These are phyloP conservation scores for Cetradonia linearis DNA, from an alignment of 495 filamentous ascomycete genomes.

Conservation along the genomic window DNA sequence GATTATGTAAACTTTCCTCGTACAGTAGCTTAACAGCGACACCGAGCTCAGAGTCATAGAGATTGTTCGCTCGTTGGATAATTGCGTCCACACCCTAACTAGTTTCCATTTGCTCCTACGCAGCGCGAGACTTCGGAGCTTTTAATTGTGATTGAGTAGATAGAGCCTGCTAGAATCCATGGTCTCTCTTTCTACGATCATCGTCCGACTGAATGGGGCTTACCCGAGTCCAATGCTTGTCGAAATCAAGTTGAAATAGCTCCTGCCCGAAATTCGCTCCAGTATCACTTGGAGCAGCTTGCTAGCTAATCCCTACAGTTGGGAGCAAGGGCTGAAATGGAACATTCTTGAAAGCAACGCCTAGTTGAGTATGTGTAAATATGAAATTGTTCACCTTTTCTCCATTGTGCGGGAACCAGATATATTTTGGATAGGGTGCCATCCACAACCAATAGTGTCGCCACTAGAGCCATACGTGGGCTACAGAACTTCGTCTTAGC, in stretches of 20 bases:
- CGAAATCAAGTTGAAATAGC: neutral
- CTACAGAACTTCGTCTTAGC: neutral
- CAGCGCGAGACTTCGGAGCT: neutral
- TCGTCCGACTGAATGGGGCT: too few relatives aligned
- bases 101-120: slow-evolving; percentile 26
- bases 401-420: slow-evolving; percentile 2
- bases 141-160: too few relatives aligned
- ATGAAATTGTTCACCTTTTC: neutral
- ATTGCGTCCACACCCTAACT: slow-evolving; percentile 33
- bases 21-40: slow-evolving; percentile 33
- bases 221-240: neutral
- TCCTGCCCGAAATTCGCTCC: neutral
- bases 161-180: neutral
- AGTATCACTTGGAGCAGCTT: neutral
- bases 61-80: slow-evolving; percentile 29
- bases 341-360: neutral
- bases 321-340: neutral
- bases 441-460: neutral
- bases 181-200: neutral
- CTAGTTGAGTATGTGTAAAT: neutral
- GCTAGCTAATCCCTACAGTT: neutral
- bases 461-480: neutral
- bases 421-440: neutral
- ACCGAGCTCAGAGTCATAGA: slow-evolving; percentile 32
- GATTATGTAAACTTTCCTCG: slow-evolving; percentile 32